These are phyloP conservation scores for Fusarium tupiense DNA, from an alignment of 2,329 filamentous ascomycete genomes.

Conservation along the genomic window DNA sequence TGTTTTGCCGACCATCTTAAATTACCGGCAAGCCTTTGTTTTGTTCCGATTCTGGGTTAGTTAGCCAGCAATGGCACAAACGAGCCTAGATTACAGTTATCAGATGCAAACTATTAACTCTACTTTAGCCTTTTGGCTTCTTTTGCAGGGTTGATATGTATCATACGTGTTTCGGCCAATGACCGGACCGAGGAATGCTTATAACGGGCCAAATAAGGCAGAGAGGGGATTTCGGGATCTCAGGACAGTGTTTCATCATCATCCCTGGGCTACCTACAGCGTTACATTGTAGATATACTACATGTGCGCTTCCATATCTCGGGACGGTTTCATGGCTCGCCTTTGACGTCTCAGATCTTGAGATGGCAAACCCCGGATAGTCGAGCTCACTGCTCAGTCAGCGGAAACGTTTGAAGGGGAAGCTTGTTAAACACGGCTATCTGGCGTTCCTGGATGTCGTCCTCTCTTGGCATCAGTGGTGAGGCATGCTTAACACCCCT, in stretches of 20 bases:
- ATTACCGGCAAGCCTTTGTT: background rate
- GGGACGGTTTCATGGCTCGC: conserved; percentile 24
- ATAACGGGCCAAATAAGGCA: background rate
- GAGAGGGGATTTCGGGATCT: conserved; percentile 4
- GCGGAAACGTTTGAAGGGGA: conserved; percentile 25
- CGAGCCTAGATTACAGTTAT: background rate
- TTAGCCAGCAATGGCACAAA: background rate
- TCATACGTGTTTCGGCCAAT: conserved; percentile 26
- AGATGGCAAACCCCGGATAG: conserved; percentile 18
- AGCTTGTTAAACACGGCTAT: conserved; percentile 25
- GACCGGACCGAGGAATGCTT: conserved; percentile 5
- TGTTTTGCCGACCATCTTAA: background rate
- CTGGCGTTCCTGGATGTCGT: conserved; percentile 18
- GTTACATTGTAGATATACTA: conserved; percentile 7
- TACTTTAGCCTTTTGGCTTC: background rate
- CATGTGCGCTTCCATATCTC: background rate
- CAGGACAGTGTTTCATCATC: conserved; percentile 18
- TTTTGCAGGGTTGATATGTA: conserved; percentile 13
- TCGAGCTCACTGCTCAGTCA: background rate
- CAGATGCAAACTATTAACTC: background rate
- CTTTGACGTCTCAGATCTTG: conserved; percentile 21
- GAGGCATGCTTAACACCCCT: conserved; percentile 23
- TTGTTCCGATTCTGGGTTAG: background rate
- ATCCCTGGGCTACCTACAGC: background rate
- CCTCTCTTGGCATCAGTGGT: conserved; percentile 28